Percentiles rank a stretch among this genome's conserved stretches.
These are phyloP conservation scores for Aspergillus mulundensis DNA, from an alignment of 495 filamentous ascomycete genomes.

Conservation along the genomic window DNA sequence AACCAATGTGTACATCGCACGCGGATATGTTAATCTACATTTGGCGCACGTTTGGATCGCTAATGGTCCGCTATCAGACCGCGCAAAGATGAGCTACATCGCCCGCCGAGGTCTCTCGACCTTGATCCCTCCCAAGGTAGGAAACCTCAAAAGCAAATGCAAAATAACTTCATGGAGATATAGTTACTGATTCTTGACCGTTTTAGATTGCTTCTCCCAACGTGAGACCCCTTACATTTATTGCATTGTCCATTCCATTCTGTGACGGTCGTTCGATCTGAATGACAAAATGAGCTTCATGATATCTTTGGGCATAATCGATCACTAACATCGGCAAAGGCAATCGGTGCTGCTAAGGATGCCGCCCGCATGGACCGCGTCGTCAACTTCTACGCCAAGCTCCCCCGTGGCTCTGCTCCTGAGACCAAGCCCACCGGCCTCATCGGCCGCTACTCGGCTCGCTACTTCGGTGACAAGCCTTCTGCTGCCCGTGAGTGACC, in stretches of 20 bases:
- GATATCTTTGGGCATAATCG: neutral
- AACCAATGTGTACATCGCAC: neutral
- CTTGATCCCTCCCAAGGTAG: conserved; percentile 96
- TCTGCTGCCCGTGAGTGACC: conserved; percentile 75
- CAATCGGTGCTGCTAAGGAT: conserved; percentile 88
- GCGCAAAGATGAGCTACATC: conserved; percentile 82
- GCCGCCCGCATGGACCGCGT: conserved; percentile 93
- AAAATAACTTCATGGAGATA: neutral
- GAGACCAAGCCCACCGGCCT: conserved; percentile 73
- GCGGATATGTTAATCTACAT: neutral
- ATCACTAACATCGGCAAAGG: conserved; percentile 49
- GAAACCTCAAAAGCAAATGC: conserved; percentile 20
- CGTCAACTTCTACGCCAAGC: conserved; percentile 96
- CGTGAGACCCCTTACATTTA: conserved; percentile 56
- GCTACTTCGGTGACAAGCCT: conserved; percentile 91
- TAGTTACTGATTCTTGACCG: conserved; percentile 25
- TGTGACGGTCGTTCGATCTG: conserved; percentile 10
- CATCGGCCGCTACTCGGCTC: conserved; percentile 81
- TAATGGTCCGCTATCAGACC: conserved; percentile 29
- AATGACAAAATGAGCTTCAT: neutral
- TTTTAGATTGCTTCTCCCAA: conserved; percentile 80
- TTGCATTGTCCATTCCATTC: conserved; percentile 22
- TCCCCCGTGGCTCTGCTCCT: conserved; percentile 85
- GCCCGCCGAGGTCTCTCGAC: conserved; percentile 88
- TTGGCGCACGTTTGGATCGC: conserved; percentile 16